Conservation (phyloP, 2,329 filamentous ascomycete genomes). For the Tothia fuscella region DNA sequence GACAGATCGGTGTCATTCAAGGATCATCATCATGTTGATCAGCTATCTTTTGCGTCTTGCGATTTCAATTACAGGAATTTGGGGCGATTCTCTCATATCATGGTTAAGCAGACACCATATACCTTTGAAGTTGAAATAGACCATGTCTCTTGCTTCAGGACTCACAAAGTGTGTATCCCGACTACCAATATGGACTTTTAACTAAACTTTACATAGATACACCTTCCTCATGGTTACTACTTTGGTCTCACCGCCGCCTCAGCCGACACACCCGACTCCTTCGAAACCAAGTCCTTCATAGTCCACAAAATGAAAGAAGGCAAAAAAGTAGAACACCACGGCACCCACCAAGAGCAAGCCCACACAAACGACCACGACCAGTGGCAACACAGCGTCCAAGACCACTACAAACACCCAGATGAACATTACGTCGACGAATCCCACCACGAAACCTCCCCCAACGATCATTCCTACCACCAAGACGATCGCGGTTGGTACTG, state of each 20-base stretch:
- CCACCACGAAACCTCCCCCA: background rate
- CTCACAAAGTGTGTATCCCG: conserved; percentile 40
- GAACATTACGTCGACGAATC: background rate
- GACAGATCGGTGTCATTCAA: conserved; percentile 75
- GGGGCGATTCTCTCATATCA: conserved; percentile 69
- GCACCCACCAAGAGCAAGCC: background rate
- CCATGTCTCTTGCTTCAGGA: conserved; percentile 70
- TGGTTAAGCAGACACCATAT: conserved; percentile 53
- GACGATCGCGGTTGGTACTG: conserved; percentile 5
- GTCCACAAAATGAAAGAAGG: conserved; percentile 38
- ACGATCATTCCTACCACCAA: background rate
- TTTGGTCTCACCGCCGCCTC: conserved; percentile 83
- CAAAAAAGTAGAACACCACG: background rate
- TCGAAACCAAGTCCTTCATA: conserved; percentile 81
- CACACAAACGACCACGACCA: conserved; percentile 15
- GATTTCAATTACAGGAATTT: conserved; percentile 84
- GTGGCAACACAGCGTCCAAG: conserved; percentile 12
- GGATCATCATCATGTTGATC: conserved; percentile 64
- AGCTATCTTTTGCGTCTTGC: conserved; percentile 86
- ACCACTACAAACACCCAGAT: conserved; percentile 22
- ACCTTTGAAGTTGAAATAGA: conserved; percentile 72
- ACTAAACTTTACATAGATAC: conserved; percentile 38
- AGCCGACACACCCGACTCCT: conserved; percentile 84
- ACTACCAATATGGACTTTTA: background rate
- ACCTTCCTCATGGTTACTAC: conserved; percentile 66